Evolutionary conservation across 1,284 basidiomycete species (phyloP), one percentile per base, ranked within the genome.

Genomic region (Tilletia setariae): DNA sequence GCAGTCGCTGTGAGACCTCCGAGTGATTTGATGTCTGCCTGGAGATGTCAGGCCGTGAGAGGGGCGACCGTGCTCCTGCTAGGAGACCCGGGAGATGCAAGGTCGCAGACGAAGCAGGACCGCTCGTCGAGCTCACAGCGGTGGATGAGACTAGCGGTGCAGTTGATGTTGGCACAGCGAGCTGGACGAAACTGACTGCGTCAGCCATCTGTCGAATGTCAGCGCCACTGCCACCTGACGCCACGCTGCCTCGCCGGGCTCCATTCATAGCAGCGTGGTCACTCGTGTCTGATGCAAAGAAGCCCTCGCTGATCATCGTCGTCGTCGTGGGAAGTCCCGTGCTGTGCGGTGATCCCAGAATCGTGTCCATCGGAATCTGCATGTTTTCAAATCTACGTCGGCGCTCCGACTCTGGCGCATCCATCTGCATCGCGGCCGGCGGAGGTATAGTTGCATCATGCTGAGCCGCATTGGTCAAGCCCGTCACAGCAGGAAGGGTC

Each of bases 291-390:
- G 53, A 59, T 4, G 25, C 25, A 19, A 59, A 59, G 53, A 59
- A 59, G 11, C 53, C 73, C 30, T 71, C 71, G 62, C 70, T 72
- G 21, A 69, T 65, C 43, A 19, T 65, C 6, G 64, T 56, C 0
- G 68, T 66, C 4, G 63, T 40, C 6, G 71, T 35, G 0, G 11
- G n/a, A 1, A 67, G 65, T 9, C 47, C 64, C 21, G 53, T 59
- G 53, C 32, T 59, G n/a, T 6, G 7, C 25, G 53, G 53, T 19
- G 53, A 59, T 28, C 32, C 32, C 8, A 59, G 9, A 9, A 59
- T 19, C 25, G 53, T 15, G 9, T 59, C 53, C 53, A 59, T 15
- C 1, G 53, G 53, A 4, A 59, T 6, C 16, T 30, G 53, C 53
- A 59, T 59, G 53, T 30, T 30, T 15, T 30, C 11, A 30, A 59